Evolutionary conservation across 106 monocot species (phyloP).

Genomic region (Dendrobium catenatum): DNA sequence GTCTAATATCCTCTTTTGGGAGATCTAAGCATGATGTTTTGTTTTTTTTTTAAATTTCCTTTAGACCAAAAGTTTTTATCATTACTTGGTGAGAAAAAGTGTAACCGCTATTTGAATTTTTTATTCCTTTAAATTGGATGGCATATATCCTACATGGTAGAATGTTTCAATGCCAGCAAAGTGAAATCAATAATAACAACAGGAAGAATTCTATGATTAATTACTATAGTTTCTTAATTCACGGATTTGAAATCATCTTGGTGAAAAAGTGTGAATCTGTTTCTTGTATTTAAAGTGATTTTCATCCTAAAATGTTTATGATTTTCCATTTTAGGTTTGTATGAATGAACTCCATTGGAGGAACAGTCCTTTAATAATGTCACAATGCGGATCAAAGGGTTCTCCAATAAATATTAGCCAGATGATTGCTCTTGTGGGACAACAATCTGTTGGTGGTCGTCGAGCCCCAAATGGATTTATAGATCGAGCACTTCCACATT

Average conservation of each 20-base stretch:
- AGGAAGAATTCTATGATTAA: not conserved
- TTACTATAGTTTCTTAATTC: not conserved
- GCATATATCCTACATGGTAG: not conserved
- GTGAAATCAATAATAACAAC: not conserved
- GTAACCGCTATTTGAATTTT: not conserved
- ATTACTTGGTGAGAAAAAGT: not conserved
- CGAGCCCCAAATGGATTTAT: conserved; percentile 99
- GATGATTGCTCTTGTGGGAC: conserved; percentile 97
- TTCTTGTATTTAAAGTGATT: not conserved
- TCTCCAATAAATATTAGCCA: conserved; percentile 92
- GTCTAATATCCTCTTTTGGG: not conserved
- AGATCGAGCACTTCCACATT: conserved; percentile 88
- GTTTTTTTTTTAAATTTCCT: not conserved
- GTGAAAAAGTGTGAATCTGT: not conserved
- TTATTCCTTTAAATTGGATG: not conserved
- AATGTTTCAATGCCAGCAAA: not conserved
- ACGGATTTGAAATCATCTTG: not conserved
- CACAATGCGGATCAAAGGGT: conserved; percentile 98
- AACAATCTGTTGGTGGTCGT: conserved; percentile 94
- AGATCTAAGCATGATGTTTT: not conserved
- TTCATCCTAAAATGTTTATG: not conserved
- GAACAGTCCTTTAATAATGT: conserved; percentile 98
- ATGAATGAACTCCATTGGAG: conserved; percentile 87
- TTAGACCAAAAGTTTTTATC: not conserved
- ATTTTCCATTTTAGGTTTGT: conserved; percentile 56